Base-by-base conservation (phyloP, 2,329 filamentous ascomycete species). In the Ophidiomyces ophidiicola region DNA sequence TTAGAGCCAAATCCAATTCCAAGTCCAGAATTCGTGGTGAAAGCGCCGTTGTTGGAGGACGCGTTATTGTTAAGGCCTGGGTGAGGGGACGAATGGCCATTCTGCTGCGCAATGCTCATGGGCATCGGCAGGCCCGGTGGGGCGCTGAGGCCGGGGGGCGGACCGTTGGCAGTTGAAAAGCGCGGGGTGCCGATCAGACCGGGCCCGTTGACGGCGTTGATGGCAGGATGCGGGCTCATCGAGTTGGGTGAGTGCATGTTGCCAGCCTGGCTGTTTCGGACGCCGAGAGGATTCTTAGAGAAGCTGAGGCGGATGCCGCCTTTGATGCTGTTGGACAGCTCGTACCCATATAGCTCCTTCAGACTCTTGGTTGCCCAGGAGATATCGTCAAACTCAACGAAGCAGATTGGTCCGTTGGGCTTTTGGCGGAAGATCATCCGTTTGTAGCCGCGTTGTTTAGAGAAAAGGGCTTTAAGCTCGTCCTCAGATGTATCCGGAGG, bases 381-480 rank as follows among this genome's bases (percentile, higher is more conserved):
- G 7, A 93, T 72, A 52, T 94, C 87, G 53, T 96, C 88, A 51
- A 96, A 98, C 60, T 98, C 90, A 25, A 98, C 90, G 59, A 96
- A 96, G 57, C 90, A 96, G 87, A 96, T 96, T 1, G 88, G 88
- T 0, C 88, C 88, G 51, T 94, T 94, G 48, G 83, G 76, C 66
- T 96, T 96, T 39, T 86, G 92, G 23, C 88, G 76, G 69, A 94
- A 94, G 56, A 86, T 94, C 5, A 98, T 76, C 19, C 90, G 75
- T 64, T 93, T 96, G 67, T 94, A 98, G 3, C 90, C 90, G 33
- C 87, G 79, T 58, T 92, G 84, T 61, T 87, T 88, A 18, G 81
- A 86, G 56, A 98, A 98, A 54, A 94, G 73, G 15, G 81, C 76
- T 62, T 96, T 96, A 41, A 98, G 72, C 59, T 96, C 90, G 55